phyloP scores from a whole-genome alignment of 1,139 yeast genomes.

The Groenewaldozyma auringiensis region DNA sequence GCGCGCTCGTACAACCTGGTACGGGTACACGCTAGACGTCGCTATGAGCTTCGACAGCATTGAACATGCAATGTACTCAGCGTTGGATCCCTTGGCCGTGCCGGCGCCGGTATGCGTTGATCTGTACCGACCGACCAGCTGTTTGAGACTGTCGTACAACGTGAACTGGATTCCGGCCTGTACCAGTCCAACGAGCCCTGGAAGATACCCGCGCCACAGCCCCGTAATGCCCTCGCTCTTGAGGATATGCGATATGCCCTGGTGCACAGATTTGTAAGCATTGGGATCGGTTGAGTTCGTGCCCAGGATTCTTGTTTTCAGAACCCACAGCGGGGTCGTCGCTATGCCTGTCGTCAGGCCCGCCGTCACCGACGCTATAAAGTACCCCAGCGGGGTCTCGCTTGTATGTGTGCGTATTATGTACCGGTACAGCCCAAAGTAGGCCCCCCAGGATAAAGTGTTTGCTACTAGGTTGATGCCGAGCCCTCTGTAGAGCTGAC shows the following conservation, averaged over 20 bases:
- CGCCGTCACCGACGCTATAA: conserved; percentile 53
- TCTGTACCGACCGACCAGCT: neutral
- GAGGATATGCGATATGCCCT: conserved; percentile 49
- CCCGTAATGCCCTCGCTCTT: conserved; percentile 59
- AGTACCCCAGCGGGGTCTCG: conserved; percentile 31
- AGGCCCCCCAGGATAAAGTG: conserved; percentile 80
- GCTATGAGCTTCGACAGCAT: conserved; percentile 65
- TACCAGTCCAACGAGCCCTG: conserved; percentile 73
- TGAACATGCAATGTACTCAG: conserved; percentile 48
- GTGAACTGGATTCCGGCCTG: conserved; percentile 89
- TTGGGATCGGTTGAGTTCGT: conserved; percentile 40
- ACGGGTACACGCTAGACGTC: conserved; percentile 67
- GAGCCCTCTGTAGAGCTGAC: conserved; percentile 60
- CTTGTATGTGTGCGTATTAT: conserved; percentile 13
- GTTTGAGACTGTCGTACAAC: conserved; percentile 50
- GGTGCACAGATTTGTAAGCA: conserved; percentile 50
- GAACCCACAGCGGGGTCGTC: conserved; percentile 90
- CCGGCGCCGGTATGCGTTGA: neutral
- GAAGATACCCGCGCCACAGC: conserved; percentile 77
- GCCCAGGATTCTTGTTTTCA: conserved; percentile 79
- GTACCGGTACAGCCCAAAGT: conserved; percentile 63
- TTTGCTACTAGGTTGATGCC: conserved; percentile 77
- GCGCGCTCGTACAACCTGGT: conserved; percentile 74
- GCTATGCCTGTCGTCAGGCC: conserved; percentile 67
- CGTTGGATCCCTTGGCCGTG: neutral